phyloP scores from a whole-genome alignment of 2,329 filamentous ascomycete genomes.

The Talaromyces atroroseus region DNA sequence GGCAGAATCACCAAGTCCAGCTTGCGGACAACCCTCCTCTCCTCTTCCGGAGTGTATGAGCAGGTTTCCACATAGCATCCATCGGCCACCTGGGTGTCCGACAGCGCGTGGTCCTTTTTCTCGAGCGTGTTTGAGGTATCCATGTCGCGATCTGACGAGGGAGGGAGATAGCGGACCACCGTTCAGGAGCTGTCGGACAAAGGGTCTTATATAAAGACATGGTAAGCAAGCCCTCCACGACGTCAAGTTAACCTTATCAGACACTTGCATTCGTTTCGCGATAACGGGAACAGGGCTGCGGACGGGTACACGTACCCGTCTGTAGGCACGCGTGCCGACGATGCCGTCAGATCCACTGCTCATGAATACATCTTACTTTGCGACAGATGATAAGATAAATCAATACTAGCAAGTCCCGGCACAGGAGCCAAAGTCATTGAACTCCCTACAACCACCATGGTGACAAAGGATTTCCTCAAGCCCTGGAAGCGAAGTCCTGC shows the following conservation, averaged over 20 bases:
- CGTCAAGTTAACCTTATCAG: not conserved
- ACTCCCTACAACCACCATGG: not conserved
- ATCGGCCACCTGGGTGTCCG: not conserved
- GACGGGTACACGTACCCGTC: not conserved
- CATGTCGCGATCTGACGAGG: not conserved
- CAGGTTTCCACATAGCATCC: slow-evolving; percentile 1
- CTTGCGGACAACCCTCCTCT: slow-evolving; percentile 18
- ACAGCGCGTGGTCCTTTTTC: not conserved
- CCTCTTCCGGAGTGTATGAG: slow-evolving; percentile 15
- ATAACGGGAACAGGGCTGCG: not conserved
- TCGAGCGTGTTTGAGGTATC: not conserved
- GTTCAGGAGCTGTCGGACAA: not conserved
- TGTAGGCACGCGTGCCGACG: not conserved
- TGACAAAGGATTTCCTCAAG: not conserved
- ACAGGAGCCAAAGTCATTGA: not conserved
- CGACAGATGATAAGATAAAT: not conserved
- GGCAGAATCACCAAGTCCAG: slow-evolving; percentile 22
- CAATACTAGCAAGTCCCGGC: not conserved
- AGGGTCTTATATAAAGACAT: not conserved
- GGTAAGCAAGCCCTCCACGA: not conserved
- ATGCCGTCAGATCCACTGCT: not conserved
- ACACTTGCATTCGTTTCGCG: not conserved
- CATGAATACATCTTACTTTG: not conserved
- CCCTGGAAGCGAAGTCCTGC: slow-evolving; percentile 4
- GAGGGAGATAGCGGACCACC: not conserved